Evolutionary conservation across 176 grass and related monocot genomes (phyloP).

Genomic region (Oryza rufipogon): DNA sequence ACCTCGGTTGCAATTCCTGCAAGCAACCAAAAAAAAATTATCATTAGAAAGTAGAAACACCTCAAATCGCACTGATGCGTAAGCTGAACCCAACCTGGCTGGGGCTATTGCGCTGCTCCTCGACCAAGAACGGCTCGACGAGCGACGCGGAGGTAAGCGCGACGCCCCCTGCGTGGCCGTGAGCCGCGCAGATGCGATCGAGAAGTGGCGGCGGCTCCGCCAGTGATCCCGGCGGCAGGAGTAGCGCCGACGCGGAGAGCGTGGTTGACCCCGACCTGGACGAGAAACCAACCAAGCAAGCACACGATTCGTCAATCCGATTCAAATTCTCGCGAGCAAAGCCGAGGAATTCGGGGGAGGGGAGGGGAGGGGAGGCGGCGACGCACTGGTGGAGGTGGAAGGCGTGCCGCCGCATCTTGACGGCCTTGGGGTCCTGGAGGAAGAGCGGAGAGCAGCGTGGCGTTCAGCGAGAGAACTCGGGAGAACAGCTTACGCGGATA

Average conservation of each 20-base stretch:
- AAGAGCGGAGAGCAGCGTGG: not conserved
- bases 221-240: conserved; percentile 62
- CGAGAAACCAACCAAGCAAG: conserved; percentile 13
- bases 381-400: conserved; percentile 86
- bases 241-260: conserved; percentile 81
- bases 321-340: conserved; percentile 4
- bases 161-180: conserved; percentile 51
- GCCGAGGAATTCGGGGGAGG: not conserved
- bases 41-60: conserved; percentile 18
- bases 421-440: conserved; percentile 83
- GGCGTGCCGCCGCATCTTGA: conserved; percentile 90
- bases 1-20: conserved; percentile 63
- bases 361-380: not conserved
- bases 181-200: conserved; percentile 45
- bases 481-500: not conserved
- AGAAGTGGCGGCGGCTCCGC: conserved; percentile 42
- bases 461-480: conserved; percentile 29
- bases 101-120: conserved; percentile 62
- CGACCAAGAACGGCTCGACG: conserved; percentile 71
- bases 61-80: not conserved
- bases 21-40: conserved; percentile 26
- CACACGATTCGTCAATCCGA: not conserved
- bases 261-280: conserved; percentile 80
- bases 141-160: conserved; percentile 67
- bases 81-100: conserved; percentile 45